A percentile compares a stretch with the other conserved stretches of the same genome.
These are phyloP conservation scores for Rhynchosporium secalis DNA, from an alignment of 2,329 filamentous ascomycete genomes.

Conservation along the genomic window DNA sequence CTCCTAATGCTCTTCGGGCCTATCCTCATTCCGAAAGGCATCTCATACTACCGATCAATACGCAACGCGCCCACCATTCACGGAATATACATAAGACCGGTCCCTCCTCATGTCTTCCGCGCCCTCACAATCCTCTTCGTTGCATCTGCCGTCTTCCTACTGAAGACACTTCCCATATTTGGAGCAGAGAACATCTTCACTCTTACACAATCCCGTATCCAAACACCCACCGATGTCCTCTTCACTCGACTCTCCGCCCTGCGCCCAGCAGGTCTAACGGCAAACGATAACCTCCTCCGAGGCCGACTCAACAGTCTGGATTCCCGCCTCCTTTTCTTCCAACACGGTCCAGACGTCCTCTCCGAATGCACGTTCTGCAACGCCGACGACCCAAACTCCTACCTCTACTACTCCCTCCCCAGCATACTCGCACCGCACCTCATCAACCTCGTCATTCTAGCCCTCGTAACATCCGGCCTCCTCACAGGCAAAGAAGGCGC, in stretches of 20 bases:
- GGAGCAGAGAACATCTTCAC: slow-evolving; percentile 80
- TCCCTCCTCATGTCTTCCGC: slow-evolving; percentile 54
- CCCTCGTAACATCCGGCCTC: slow-evolving; percentile 68
- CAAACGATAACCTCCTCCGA: slow-evolving; percentile 64
- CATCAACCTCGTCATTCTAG: slow-evolving; percentile 70
- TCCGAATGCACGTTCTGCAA: slow-evolving; percentile 80
- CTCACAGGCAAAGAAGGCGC: slow-evolving; percentile 63
- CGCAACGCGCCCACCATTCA: slow-evolving; percentile 47
- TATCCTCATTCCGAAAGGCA: slow-evolving; percentile 65
- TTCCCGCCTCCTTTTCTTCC: slow-evolving; percentile 77
- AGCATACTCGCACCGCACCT: slow-evolving; percentile 76
- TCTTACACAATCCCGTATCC: slow-evolving; percentile 75
- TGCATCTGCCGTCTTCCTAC: slow-evolving; percentile 52
- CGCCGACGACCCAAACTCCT: slow-evolving; percentile 66
- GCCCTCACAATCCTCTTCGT: slow-evolving; percentile 61
- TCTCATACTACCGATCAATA: slow-evolving; percentile 63
- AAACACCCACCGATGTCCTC: slow-evolving; percentile 81
- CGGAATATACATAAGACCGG: slow-evolving; percentile 53
- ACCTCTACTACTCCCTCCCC: slow-evolving; percentile 79
- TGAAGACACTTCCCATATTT: slow-evolving; percentile 66
- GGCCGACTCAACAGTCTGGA: slow-evolving; percentile 68
- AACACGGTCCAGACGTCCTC: slow-evolving; percentile 75
- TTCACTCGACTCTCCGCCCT: slow-evolving; percentile 70
- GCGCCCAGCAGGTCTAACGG: slow-evolving; percentile 53
- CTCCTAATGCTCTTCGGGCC: slow-evolving; percentile 62